These are phyloP conservation scores for Nemania sp. DNA, from an alignment of 2,329 filamentous ascomycete species.

Conservation along the genomic window DNA sequence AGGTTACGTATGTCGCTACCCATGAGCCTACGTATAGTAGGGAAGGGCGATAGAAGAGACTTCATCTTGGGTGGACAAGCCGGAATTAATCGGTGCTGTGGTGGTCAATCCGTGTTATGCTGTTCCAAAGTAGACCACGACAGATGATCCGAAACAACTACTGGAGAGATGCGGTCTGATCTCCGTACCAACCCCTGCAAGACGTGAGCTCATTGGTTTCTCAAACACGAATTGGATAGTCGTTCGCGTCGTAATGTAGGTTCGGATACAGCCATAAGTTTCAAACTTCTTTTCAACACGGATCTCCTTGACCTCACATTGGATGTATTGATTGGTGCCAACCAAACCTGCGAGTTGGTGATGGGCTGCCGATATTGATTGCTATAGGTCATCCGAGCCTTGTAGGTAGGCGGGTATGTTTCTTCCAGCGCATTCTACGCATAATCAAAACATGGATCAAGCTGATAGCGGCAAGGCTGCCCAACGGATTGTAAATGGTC, in stretches of 20 bases:
- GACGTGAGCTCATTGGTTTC: slow-evolving; percentile 2
- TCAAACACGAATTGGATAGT: slow-evolving; percentile 10
- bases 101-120: neutral
- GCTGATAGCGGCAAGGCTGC: slow-evolving; percentile 13
- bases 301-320: too few relatives aligned
- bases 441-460: slow-evolving; percentile 16
- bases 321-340: slow-evolving; percentile 7
- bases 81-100: neutral
- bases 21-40: too few relatives aligned
- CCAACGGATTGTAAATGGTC: neutral
- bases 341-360: slow-evolving; percentile 9
- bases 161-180: slow-evolving; percentile 22
- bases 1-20: too few relatives aligned
- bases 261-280: slow-evolving; percentile 14
- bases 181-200: slow-evolving; percentile 13
- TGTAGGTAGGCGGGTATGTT: neutral
- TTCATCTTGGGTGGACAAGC: too few relatives aligned
- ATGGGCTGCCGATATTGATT: slow-evolving; percentile 6
- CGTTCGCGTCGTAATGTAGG: slow-evolving; percentile 7
- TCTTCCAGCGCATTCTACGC: neutral
- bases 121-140: too few relatives aligned
- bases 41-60: too few relatives aligned
- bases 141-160: slow-evolving; percentile 33
- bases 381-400: neutral
- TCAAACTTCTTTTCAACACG: slow-evolving; percentile 23